A percentile compares a stretch with the other conserved stretches of the same genome.
Conservation (phyloP, 768 basidiomycete species). For the Psilocybe subaeruginosa region DNA sequence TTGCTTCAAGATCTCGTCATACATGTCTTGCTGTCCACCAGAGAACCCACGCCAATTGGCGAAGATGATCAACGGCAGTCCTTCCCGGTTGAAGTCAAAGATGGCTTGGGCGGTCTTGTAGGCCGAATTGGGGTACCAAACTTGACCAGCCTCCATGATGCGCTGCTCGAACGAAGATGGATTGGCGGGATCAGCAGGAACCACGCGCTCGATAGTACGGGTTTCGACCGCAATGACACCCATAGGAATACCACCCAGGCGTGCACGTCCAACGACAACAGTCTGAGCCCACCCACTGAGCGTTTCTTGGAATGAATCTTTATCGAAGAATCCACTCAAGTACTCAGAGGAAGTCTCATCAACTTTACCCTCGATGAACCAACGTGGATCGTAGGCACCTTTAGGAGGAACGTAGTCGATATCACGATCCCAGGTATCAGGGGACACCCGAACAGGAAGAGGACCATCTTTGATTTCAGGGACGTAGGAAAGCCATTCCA, state of each 20-base stretch:
- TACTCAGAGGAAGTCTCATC: constrained; percentile 82
- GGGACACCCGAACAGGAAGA: constrained; percentile 74
- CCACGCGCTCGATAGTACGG: constrained; percentile 93
- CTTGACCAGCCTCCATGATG: constrained; percentile 99
- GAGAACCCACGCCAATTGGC: constrained; percentile 99
- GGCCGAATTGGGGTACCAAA: constrained; percentile 99
- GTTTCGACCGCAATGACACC: constrained; percentile 99
- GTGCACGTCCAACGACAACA: constrained; percentile 94
- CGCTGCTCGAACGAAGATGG: constrained; percentile 94
- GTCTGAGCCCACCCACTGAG: constrained; percentile 99
- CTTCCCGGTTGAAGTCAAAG: constrained; percentile 98
- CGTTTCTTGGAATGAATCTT: constrained; percentile 97
- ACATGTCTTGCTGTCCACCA: constrained; percentile 99
- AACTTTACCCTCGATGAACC: constrained; percentile 95
- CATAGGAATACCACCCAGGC: constrained; percentile 95
- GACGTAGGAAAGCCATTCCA: constrained; percentile 94
- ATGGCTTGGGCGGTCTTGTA: constrained; percentile 99
- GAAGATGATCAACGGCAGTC: constrained; percentile 95
- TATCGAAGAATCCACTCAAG: constrained; percentile 95
- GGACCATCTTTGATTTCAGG: constrained; percentile 81
- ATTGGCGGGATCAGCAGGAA: constrained; percentile 98
- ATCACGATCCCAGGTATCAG: constrained; percentile 90
- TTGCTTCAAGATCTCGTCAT: constrained; percentile 95
- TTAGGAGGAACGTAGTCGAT: constrained; percentile 92
- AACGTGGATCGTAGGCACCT: constrained; percentile 94